phyloP scores from a whole-genome alignment of 768 basidiomycete species.

The Leucocoprinus leucothites region DNA sequence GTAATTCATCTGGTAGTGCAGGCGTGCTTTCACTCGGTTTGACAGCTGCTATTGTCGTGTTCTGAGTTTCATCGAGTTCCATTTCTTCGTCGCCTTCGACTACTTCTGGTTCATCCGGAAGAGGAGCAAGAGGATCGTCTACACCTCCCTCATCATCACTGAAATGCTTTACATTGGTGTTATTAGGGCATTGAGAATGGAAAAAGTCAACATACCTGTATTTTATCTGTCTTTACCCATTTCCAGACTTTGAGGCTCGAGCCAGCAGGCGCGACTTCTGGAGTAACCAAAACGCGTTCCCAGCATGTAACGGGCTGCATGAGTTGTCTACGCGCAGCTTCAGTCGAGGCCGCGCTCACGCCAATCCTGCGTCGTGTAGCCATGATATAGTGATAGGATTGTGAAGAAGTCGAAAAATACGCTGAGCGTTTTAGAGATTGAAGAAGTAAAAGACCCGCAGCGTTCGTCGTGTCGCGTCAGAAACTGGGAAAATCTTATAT shows the following conservation, averaged over 20 bases:
- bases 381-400: slow-evolving; percentile 48
- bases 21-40: slow-evolving; percentile 37
- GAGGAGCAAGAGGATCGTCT: slow-evolving; percentile 77
- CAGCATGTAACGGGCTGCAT: slow-evolving; percentile 88
- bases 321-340: slow-evolving; percentile 78
- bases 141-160: slow-evolving; percentile 81
- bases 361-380: slow-evolving; percentile 74
- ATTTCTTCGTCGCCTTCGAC: slow-evolving; percentile 75
- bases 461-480: not conserved
- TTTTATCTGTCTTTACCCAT: slow-evolving; percentile 80
- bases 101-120: slow-evolving; percentile 75
- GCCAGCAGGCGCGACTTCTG: slow-evolving; percentile 51
- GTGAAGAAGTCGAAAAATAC: not conserved
- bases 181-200: not conserved
- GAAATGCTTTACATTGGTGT: slow-evolving; percentile 58
- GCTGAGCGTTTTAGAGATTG: not conserved
- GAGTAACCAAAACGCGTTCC: slow-evolving; percentile 73
- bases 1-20: slow-evolving; percentile 39
- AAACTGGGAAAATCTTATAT: slow-evolving; percentile 7
- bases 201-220: slow-evolving; percentile 49
- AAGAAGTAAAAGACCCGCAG: not conserved
- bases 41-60: slow-evolving; percentile 24
- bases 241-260: slow-evolving; percentile 66
- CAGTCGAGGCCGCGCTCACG: slow-evolving; percentile 71
- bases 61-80: slow-evolving; percentile 63